phyloP scores from a whole-genome alignment of 2,329 filamentous ascomycete species.

The Alternaria postmessia region DNA sequence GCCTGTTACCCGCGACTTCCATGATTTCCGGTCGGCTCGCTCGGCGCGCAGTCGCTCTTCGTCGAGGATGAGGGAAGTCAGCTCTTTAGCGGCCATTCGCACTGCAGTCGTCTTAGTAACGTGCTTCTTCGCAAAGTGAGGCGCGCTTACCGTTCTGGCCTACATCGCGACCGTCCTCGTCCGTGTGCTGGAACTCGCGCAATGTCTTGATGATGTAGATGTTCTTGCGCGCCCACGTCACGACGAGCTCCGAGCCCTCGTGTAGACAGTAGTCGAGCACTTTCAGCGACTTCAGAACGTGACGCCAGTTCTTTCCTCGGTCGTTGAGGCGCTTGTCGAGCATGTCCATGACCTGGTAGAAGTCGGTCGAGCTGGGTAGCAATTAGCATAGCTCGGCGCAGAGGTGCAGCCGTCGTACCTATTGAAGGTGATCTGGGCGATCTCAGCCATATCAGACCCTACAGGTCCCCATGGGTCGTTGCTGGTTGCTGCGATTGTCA shows the following conservation, averaged over 20 bases:
- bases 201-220: constrained; percentile 99
- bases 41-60: constrained; percentile 92
- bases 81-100: constrained; percentile 92
- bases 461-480: constrained; percentile 99
- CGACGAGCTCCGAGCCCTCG: constrained; percentile 93
- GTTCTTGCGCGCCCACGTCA: constrained; percentile 98
- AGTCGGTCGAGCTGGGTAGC: constrained; percentile 80
- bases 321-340: constrained; percentile 98
- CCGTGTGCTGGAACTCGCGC: constrained; percentile 94
- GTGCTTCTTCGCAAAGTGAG: not conserved
- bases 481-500: constrained; percentile 77
- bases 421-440: constrained; percentile 96
- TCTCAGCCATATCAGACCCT: constrained; percentile 98
- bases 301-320: constrained; percentile 99
- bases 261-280: constrained; percentile 98
- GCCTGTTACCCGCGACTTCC: constrained; percentile 95
- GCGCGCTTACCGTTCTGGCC: constrained; percentile 84
- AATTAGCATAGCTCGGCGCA: constrained; percentile 36
- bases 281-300: constrained; percentile 96
- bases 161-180: constrained; percentile 94
- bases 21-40: constrained; percentile 87
- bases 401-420: constrained; percentile 68
- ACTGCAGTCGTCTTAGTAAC: constrained; percentile 63
- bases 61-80: constrained; percentile 89
- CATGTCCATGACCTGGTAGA: constrained; percentile 99